These are phyloP conservation scores for Quercus wislizeni DNA, from an alignment of 306 rosid genomes.

Conservation along the genomic window DNA sequence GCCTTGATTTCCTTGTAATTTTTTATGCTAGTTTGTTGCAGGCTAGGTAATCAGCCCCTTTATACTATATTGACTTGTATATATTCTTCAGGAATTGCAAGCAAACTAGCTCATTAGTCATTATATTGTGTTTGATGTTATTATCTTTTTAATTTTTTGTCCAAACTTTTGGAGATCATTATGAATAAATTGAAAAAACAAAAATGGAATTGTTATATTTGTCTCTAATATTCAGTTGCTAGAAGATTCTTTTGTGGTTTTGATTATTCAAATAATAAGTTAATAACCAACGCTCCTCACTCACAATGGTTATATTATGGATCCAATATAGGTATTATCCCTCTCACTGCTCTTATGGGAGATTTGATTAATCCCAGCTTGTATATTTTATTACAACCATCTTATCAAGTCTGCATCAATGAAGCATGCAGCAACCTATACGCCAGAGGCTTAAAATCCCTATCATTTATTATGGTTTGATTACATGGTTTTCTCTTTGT, in stretches of 20 bases:
- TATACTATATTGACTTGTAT: background rate
- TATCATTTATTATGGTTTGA: background rate
- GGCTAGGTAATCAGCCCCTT: background rate
- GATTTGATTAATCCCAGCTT: slow-evolving; percentile 67
- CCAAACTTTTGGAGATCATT: background rate
- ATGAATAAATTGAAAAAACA: background rate
- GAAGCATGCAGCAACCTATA: slow-evolving; percentile 52
- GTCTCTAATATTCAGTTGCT: background rate
- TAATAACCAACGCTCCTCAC: too few species aligned
- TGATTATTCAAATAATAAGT: too few species aligned
- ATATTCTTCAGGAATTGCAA: background rate
- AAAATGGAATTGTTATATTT: background rate
- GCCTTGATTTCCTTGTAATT: background rate
- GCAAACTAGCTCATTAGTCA: background rate
- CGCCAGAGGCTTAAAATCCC: slow-evolving; percentile 56
- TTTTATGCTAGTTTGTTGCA: background rate
- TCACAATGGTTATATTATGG: too few species aligned
- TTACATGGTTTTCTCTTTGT: slow-evolving; percentile 11
- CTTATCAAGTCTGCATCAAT: slow-evolving; percentile 74
- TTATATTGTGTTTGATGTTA: background rate
- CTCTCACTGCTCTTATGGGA: too few species aligned
- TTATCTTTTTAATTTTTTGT: background rate
- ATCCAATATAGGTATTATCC: too few species aligned
- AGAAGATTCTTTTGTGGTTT: too few species aligned
- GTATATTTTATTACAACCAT: slow-evolving; percentile 43